Conservation (phyloP, 2,329 filamentous ascomycete species). For the Exophiala sp. region DNA sequence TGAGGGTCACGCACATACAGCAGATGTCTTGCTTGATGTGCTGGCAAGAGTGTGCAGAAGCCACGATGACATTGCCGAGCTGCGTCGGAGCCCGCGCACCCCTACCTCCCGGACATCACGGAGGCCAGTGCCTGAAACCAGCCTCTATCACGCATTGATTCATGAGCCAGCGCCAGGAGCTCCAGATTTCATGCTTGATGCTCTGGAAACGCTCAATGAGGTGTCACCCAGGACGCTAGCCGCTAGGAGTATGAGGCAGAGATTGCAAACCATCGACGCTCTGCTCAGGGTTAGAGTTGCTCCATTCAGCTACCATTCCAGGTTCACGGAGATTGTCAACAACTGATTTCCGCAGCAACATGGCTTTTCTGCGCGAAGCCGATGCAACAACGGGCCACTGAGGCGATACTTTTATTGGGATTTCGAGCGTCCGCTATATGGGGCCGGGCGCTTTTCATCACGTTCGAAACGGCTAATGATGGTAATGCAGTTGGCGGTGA, state of each 20-base stretch:
- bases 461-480: too few relatives aligned
- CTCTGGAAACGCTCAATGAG: conserved; percentile 6
- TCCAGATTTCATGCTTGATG: conserved; percentile 12
- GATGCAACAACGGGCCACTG: too few relatives aligned
- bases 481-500: too few relatives aligned
- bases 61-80: conserved; percentile 1
- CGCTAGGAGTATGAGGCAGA: background rate
- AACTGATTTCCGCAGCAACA: background rate
- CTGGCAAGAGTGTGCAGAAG: conserved; percentile 8
- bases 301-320: background rate
- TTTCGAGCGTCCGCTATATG: too few relatives aligned
- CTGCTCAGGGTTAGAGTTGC: background rate
- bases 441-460: too few relatives aligned
- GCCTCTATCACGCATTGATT: conserved; percentile 12
- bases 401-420: too few relatives aligned
- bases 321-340: background rate
- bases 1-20: conserved; percentile 4
- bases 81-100: conserved; percentile 5
- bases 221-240: conserved; percentile 5
- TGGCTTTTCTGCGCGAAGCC: too few relatives aligned
- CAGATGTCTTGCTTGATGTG: conserved; percentile 5
- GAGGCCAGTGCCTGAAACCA: conserved; percentile 3
- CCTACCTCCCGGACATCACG: background rate
- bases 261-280: background rate
- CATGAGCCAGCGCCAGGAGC: background rate